Evolutionary conservation across 805 yeast genomes (phyloP).

Genomic region (Myxozyma vanderwaltii): DNA sequence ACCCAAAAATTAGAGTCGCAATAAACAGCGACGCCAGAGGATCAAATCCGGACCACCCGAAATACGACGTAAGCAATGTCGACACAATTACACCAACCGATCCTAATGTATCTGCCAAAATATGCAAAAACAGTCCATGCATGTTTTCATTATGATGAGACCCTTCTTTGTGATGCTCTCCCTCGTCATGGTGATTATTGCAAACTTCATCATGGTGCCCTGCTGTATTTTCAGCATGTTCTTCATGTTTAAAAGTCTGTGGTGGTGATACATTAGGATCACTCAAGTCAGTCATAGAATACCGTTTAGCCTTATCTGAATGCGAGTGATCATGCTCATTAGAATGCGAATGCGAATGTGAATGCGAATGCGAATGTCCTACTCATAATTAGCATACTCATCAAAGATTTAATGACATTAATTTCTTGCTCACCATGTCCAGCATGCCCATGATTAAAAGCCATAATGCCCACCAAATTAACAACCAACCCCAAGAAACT

Average conservation of each 20-base stretch:
- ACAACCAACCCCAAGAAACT: slow-evolving; percentile 83
- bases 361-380: slow-evolving; percentile 26
- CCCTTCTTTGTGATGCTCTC: neutral
- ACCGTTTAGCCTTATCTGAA: slow-evolving; percentile 4
- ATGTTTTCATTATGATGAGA: slow-evolving; percentile 62
- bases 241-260: neutral
- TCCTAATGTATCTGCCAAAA: slow-evolving; percentile 93
- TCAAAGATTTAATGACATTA: slow-evolving; percentile 28
- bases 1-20: slow-evolving; percentile 73
- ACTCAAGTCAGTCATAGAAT: slow-evolving; percentile 1
- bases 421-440: slow-evolving; percentile 43
- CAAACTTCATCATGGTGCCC: slow-evolving; percentile 40
- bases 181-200: slow-evolving; percentile 39
- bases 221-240: neutral
- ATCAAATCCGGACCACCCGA: slow-evolving; percentile 80
- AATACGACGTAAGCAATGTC: slow-evolving; percentile 70
- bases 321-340: slow-evolving; percentile 35
- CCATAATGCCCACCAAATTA: slow-evolving; percentile 88
- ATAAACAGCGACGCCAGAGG: slow-evolving; percentile 90
- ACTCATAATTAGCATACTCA: slow-evolving; percentile 37
- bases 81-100: slow-evolving; percentile 96
- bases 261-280: slow-evolving; percentile 18
- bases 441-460: slow-evolving; percentile 82
- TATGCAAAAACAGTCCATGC: slow-evolving; percentile 92
- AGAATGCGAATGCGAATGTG: slow-evolving; percentile 12